These are phyloP conservation scores for Pythium rhizo-oryzae DNA, from an alignment of 352 stramenopile genomes.

Conservation along the genomic window DNA sequence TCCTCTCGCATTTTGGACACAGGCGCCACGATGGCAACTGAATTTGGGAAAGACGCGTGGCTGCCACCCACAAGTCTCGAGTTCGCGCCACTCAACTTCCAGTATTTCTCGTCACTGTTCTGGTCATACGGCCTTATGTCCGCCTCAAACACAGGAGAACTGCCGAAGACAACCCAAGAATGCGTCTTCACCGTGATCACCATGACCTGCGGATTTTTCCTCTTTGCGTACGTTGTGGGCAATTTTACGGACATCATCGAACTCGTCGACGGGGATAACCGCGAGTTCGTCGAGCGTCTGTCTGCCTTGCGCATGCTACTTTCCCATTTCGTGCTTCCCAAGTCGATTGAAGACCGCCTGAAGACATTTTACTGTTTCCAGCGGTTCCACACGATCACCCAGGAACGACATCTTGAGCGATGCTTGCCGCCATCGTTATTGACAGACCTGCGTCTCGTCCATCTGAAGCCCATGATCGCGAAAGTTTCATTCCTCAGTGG, in stretches of 20 bases:
- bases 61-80: constrained; percentile 35
- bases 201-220: constrained; percentile 47
- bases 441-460: constrained; percentile 54
- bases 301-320: constrained; percentile 45
- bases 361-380: constrained; percentile 57
- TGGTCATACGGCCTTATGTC: constrained; percentile 53
- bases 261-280: constrained; percentile 48
- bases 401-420: constrained; percentile 46
- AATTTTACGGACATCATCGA: constrained; percentile 56
- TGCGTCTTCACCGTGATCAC: constrained; percentile 45
- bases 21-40: constrained; percentile 3
- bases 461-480: constrained; percentile 53
- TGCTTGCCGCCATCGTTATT: constrained; percentile 54
- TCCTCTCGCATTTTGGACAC: constrained; percentile 34
- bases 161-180: constrained; percentile 37
- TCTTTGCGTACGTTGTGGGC: constrained; percentile 50
- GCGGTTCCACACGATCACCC: constrained; percentile 57
- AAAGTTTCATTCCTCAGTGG: constrained; percentile 55
- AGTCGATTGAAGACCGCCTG: constrained; percentile 38
- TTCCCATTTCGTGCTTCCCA: constrained; percentile 43
- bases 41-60: constrained; percentile 53
- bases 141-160: constrained; percentile 39
- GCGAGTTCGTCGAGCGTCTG: constrained; percentile 53
- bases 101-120: constrained; percentile 44
- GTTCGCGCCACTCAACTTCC: constrained; percentile 18